These are phyloP conservation scores for Kitagawia praeruptora DNA, from an alignment of 129 eudicot genomes.

Conservation along the genomic window DNA sequence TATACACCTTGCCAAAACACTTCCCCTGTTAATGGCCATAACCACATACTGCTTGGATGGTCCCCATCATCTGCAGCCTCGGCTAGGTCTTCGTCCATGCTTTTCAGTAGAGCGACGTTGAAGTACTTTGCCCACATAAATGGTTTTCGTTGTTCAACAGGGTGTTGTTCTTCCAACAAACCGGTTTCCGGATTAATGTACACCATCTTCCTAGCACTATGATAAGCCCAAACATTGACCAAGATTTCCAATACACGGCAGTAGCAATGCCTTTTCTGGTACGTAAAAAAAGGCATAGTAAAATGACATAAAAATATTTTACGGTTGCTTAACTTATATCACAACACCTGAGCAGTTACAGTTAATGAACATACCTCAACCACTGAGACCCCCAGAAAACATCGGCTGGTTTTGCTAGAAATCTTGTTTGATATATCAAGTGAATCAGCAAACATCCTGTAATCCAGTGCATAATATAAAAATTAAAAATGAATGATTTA, in stretches of 20 bases:
- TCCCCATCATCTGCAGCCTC: slow-evolving; percentile 94
- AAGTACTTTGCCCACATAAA: slow-evolving; percentile 89
- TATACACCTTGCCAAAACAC: slow-evolving; percentile 91
- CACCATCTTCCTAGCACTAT: slow-evolving; percentile 73
- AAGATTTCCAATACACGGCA: slow-evolving; percentile 73
- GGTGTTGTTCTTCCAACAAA: slow-evolving; percentile 71
- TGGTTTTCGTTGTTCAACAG: slow-evolving; percentile 53
- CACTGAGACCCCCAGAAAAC: slow-evolving; percentile 56
- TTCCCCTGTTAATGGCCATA: slow-evolving; percentile 97
- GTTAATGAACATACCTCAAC: slow-evolving; percentile 47
- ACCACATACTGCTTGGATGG: slow-evolving; percentile 60
- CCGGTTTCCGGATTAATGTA: slow-evolving; percentile 79
- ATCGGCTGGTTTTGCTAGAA: slow-evolving; percentile 30
- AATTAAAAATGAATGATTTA: neutral
- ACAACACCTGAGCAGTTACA: neutral
- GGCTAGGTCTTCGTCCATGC: slow-evolving; percentile 97
- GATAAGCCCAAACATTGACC: slow-evolving; percentile 98
- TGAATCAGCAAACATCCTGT: slow-evolving; percentile 93
- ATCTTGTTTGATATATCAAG: slow-evolving; percentile 54
- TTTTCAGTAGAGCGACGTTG: slow-evolving; percentile 55
- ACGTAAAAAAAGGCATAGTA: neutral
- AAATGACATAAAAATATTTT: neutral
- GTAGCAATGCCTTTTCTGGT: slow-evolving; percentile 75
- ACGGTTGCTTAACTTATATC: neutral
- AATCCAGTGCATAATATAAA: neutral